Conservation (phyloP, 768 basidiomycete genomes). For the Lentinula sp. region DNA sequence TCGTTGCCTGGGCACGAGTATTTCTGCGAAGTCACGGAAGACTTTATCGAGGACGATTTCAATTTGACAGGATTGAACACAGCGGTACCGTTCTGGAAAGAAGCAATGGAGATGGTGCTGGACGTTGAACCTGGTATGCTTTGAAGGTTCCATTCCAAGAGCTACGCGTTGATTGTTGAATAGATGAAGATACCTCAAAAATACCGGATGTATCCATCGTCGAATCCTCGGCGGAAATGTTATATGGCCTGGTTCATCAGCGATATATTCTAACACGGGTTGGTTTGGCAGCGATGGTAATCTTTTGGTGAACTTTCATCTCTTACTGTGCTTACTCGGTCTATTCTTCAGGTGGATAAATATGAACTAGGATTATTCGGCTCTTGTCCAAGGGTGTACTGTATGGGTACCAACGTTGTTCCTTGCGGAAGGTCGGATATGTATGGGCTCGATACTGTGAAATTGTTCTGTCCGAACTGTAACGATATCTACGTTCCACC, state of each 20-base stretch:
- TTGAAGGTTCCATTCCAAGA: neutral
- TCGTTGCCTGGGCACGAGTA: constrained; percentile 94
- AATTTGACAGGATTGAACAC: constrained; percentile 94
- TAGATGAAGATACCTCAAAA: constrained; percentile 89
- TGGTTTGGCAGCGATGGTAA: constrained; percentile 91
- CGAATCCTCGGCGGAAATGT: constrained; percentile 93
- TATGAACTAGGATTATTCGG: constrained; percentile 92
- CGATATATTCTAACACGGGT: constrained; percentile 94
- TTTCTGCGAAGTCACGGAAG: constrained; percentile 96
- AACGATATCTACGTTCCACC: constrained; percentile 96
- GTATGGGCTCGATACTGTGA: constrained; percentile 95
- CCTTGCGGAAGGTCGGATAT: constrained; percentile 95
- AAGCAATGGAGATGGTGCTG: constrained; percentile 99
- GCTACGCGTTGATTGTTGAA: neutral
- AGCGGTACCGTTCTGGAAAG: constrained; percentile 99
- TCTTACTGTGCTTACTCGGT: constrained; percentile 8
- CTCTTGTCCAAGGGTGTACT: constrained; percentile 93
- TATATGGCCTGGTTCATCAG: constrained; percentile 97
- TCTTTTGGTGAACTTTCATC: constrained; percentile 16
- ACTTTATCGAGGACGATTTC: constrained; percentile 99
- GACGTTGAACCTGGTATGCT: constrained; percentile 95
- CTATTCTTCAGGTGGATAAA: constrained; percentile 72
- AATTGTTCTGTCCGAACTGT: constrained; percentile 96
- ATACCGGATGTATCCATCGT: constrained; percentile 99
- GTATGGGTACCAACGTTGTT: constrained; percentile 80